Conservation (phyloP, 306 rosid genomes). For the Adenanthera pavonina region DNA sequence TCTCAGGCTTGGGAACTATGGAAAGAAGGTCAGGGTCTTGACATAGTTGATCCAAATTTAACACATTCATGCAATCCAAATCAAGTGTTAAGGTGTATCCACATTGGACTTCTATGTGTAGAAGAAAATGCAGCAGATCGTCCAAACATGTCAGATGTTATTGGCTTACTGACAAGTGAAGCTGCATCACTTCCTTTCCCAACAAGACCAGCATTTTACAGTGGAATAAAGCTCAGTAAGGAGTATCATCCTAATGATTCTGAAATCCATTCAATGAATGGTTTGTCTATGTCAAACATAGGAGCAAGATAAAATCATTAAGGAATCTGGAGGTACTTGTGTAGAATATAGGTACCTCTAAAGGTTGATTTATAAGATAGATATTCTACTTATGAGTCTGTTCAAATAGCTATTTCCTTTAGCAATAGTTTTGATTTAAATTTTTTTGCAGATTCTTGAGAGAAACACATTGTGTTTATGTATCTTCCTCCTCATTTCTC, state of each 20-base stretch:
- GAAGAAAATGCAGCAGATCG: slow-evolving; percentile 30
- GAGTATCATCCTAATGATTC: background rate
- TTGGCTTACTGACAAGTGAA: slow-evolving; percentile 38
- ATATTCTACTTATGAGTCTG: background rate
- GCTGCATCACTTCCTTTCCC: slow-evolving; percentile 32
- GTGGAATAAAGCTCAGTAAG: slow-evolving; percentile 5
- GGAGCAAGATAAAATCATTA: background rate
- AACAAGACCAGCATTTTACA: slow-evolving; percentile 36
- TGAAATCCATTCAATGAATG: slow-evolving; percentile 24
- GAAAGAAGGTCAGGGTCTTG: slow-evolving; percentile 31
- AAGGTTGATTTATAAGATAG: background rate
- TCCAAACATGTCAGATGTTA: slow-evolving; percentile 36
- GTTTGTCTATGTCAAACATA: slow-evolving; percentile 23
- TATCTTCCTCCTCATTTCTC: background rate
- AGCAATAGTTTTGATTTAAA: background rate
- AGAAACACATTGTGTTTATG: background rate
- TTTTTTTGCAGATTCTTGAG: background rate
- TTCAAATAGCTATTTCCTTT: background rate
- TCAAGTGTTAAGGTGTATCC: slow-evolving; percentile 36
- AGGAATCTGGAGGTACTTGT: background rate
- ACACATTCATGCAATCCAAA: slow-evolving; percentile 9
- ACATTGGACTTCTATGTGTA: slow-evolving; percentile 32
- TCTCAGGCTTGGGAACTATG: slow-evolving; percentile 27
- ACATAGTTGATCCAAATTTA: slow-evolving; percentile 29
- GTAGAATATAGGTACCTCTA: background rate